Conservation (phyloP, 2,329 filamentous ascomycete genomes). For the Fusarium xyrophilum region DNA sequence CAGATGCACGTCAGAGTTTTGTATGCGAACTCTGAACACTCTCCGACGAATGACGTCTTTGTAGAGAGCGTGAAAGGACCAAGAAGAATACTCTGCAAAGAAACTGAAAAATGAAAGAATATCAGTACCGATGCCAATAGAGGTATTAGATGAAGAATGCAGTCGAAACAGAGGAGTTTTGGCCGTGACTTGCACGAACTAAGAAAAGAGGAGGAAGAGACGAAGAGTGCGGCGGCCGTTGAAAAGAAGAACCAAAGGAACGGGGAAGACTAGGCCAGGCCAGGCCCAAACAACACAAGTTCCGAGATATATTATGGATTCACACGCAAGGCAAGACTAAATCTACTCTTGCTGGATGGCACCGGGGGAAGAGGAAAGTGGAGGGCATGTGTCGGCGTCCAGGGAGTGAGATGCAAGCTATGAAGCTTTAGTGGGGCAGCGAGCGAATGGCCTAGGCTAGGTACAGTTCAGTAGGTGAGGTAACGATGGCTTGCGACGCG, state of each 20-base stretch:
- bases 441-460: background rate
- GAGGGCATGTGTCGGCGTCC: conserved; percentile 12
- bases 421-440: conserved; percentile 27
- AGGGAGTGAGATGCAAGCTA: conserved; percentile 7
- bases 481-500: background rate
- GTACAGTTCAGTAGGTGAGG: conserved; percentile 4
- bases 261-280: background rate
- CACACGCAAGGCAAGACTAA: background rate
- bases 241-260: conserved; percentile 7
- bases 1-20: conserved; percentile 8
- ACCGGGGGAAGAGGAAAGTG: conserved; percentile 16
- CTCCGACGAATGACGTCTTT: conserved; percentile 9
- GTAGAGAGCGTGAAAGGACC: conserved; percentile 20
- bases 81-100: conserved; percentile 16
- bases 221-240: conserved; percentile 24
- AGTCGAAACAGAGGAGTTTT: conserved; percentile 1
- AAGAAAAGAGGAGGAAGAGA: conserved; percentile 29
- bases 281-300: conserved; percentile 15
- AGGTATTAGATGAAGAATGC: conserved; percentile 3
- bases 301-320: conserved; percentile 5
- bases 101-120: background rate
- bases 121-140: background rate
- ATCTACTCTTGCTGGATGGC: conserved; percentile 14
- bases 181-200: conserved; percentile 11
- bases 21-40: conserved; percentile 1